Conservation (phyloP, 2,329 filamentous ascomycete genomes). For the Microthyrium microscopicum region DNA sequence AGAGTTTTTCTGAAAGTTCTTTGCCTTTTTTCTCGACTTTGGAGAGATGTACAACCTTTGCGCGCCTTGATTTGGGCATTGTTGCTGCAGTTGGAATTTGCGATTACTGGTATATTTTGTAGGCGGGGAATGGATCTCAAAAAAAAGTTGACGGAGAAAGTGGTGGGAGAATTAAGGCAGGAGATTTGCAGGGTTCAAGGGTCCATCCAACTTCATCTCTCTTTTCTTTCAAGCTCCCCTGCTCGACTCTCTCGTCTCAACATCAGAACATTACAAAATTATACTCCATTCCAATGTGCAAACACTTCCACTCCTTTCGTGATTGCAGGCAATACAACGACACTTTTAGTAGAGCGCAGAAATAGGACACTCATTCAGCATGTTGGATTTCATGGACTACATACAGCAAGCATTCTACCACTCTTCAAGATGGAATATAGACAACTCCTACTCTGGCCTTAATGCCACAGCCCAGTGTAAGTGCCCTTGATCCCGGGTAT, state of each 20-base stretch:
- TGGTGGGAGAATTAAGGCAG: neutral
- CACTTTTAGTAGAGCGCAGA: too few relatives aligned
- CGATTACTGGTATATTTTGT: too few relatives aligned
- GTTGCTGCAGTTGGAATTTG: constrained; percentile 17
- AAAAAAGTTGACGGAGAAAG: neutral
- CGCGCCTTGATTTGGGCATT: constrained; percentile 96
- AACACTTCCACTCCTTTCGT: too few relatives aligned
- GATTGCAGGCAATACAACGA: too few relatives aligned
- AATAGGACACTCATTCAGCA: constrained; percentile 29
- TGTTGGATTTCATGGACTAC: constrained; percentile 97
- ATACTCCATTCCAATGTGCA: too few relatives aligned
- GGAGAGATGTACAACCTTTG: constrained; percentile 75
- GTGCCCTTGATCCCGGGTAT: too few relatives aligned
- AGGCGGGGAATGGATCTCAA: neutral
- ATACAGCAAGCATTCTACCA: constrained; percentile 81
- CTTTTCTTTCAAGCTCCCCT: too few relatives aligned
- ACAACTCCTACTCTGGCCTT: constrained; percentile 80
- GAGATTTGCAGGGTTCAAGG: too few relatives aligned
- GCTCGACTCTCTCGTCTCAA: too few relatives aligned
- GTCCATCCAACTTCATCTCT: too few relatives aligned
- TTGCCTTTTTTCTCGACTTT: constrained; percentile 90
- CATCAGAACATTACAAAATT: too few relatives aligned
- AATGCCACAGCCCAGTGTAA: constrained; percentile 57
- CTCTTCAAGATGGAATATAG: constrained; percentile 72
- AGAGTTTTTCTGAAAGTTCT: constrained; percentile 72